Conservation (phyloP, 768 basidiomycete species). For the Cystofilobasidium capitatum region DNA sequence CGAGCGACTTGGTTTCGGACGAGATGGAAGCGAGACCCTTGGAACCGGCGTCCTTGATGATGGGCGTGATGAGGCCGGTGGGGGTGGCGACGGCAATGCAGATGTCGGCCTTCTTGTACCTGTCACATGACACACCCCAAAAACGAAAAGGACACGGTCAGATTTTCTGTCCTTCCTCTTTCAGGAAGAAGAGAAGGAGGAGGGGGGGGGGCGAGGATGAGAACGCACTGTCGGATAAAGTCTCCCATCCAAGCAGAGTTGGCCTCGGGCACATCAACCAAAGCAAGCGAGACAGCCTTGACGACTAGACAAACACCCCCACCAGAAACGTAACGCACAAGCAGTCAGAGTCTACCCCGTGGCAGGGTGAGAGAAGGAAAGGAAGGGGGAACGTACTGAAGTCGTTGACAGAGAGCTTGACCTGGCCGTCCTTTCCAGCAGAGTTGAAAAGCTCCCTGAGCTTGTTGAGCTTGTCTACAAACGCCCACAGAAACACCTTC, state of each 20-base stretch:
- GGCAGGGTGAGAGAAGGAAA: neutral
- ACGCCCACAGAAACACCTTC: too few relatives aligned
- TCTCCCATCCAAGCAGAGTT: conserved; percentile 98
- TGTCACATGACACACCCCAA: conserved; percentile 21
- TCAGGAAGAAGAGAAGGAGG: neutral
- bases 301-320: conserved; percentile 47
- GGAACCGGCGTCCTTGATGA: conserved; percentile 81
- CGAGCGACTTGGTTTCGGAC: conserved; percentile 78
- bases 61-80: conserved; percentile 91
- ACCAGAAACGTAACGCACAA: neutral
- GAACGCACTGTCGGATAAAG: conserved; percentile 76
- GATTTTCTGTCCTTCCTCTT: neutral
- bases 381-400: conserved; percentile 47
- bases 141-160: neutral
- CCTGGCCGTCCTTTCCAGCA: conserved; percentile 54
- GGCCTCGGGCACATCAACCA: conserved; percentile 90
- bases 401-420: conserved; percentile 91
- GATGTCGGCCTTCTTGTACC: conserved; percentile 95
- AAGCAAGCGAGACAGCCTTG: conserved; percentile 83
- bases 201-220: neutral
- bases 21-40: conserved; percentile 93
- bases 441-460: conserved; percentile 89
- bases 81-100: conserved; percentile 95
- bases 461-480: conserved; percentile 54
- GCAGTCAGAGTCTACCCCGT: neutral